These are phyloP conservation scores for Ottelia alismoides DNA, from an alignment of 106 monocot species.

Conservation along the genomic window DNA sequence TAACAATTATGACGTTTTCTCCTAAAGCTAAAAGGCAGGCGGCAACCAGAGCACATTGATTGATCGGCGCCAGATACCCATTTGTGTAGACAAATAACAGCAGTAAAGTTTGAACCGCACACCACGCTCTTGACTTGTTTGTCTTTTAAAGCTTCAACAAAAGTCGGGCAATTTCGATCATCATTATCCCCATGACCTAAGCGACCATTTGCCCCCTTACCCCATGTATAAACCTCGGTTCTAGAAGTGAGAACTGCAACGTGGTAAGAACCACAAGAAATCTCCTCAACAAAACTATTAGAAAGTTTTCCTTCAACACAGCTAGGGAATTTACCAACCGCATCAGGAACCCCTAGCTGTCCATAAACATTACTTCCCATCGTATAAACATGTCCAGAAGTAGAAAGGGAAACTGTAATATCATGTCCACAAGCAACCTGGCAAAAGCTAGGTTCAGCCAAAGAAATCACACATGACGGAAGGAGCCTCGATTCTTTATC, in stretches of 20 bases:
- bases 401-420: conserved; percentile 44
- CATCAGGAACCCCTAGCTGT: conserved; percentile 47
- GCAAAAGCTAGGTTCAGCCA: conserved; percentile 44
- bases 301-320: conserved; percentile 46
- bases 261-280: conserved; percentile 60
- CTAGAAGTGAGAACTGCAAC: conserved; percentile 58
- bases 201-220: conserved; percentile 56
- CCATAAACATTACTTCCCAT: conserved; percentile 60
- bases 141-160: conserved; percentile 57
- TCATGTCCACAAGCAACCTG: conserved; percentile 66
- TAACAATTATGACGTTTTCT: conserved; percentile 62
- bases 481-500: conserved; percentile 36
- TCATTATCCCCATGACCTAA: conserved; percentile 65
- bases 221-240: conserved; percentile 74
- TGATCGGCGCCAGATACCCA: conserved; percentile 58
- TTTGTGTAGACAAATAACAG: conserved; percentile 61
- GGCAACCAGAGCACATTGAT: conserved; percentile 39
- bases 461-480: conserved; percentile 38
- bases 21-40: conserved; percentile 35
- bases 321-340: conserved; percentile 36
- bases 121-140: conserved; percentile 58
- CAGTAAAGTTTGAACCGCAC: conserved; percentile 72
- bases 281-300: conserved; percentile 55
- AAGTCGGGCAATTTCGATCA: conserved; percentile 32
- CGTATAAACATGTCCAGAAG: conserved; percentile 46